Base-by-base conservation (phyloP, 768 basidiomycete species). In the Mycena capillaripes region DNA sequence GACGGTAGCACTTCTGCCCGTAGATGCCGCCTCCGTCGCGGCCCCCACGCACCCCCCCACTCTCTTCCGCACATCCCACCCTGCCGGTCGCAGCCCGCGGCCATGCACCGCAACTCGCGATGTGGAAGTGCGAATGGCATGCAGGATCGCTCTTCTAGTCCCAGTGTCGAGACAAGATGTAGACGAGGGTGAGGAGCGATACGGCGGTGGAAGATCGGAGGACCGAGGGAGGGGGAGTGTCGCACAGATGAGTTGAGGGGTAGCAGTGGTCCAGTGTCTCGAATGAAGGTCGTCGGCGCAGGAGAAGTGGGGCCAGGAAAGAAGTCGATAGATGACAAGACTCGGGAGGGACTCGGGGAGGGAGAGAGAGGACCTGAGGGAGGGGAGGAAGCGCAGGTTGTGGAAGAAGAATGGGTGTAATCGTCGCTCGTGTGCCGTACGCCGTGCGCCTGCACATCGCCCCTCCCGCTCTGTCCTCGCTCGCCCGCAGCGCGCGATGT, bases 361-460 rank as follows among this genome's bases (percentile, higher is more conserved):
- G 53, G 53, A 16, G 53, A 55, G 1, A 30, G 30, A 55, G 17
- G 53, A 55, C 9, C 29, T 30, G 53, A 55, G 53, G 53, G 16
- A 55, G 17, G 53, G 16, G 53, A 55, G 53, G 53, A 55, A 55
- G 16, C 53, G 53, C 53, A 55, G 53, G 53, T 19, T 55, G 30
- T 30, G 53, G 30, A 34, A 19, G 53, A 32, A 32, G 29, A 32
- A 55, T 55, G 53, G 53, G 53, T 55, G 30, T 55, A 32, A 55
- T 55, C 53, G 53, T 55, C 53, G 53, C 53, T 55, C 53, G 29
- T 16, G 53, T 55, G n/a, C n/a, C n/a, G n/a, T n/a, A n/a, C n/a
- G 30, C 53, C 53, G 53, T 30, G 17, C 19, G 30, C 53, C 53
- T 55, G 53, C 53, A 29, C 53, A 32, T 34, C 53, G 17, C 53